phyloP scores from a whole-genome alignment of 352 stramenopile genomes.

The Globisporangium ultimum region DNA sequence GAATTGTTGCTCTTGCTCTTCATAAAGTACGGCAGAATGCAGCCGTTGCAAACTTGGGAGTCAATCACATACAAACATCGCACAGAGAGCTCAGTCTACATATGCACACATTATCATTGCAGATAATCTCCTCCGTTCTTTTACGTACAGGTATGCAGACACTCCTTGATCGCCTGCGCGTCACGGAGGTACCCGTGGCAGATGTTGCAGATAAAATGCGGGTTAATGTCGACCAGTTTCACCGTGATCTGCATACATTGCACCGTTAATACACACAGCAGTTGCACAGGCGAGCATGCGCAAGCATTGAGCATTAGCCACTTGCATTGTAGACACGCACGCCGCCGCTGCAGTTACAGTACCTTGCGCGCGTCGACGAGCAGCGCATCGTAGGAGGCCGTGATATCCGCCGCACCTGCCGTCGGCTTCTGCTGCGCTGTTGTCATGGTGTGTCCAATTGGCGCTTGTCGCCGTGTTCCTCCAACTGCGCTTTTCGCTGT shows the following conservation, averaged over 20 bases:
- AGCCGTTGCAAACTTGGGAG: conserved; percentile 56
- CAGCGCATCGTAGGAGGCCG: conserved; percentile 22
- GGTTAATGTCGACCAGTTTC: conserved; percentile 41
- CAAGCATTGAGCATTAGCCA: too few relatives aligned
- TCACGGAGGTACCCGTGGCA: conserved; percentile 71
- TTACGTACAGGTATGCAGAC: conserved; percentile 68
- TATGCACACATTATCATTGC: too few relatives aligned
- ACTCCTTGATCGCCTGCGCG: conserved; percentile 75
- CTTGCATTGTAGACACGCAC: background rate
- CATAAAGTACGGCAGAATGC: conserved; percentile 45
- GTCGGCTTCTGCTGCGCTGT: background rate
- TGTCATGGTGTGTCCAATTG: background rate
- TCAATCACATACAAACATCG: background rate
- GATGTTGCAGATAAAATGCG: conserved; percentile 60
- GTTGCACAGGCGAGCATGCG: background rate
- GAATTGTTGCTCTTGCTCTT: conserved; percentile 22
- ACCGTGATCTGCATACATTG: conserved; percentile 32
- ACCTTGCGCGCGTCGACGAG: conserved; percentile 42
- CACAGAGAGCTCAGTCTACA: background rate
- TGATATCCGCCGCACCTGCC: background rate
- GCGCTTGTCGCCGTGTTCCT: background rate
- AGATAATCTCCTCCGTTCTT: background rate
- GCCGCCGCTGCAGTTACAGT: background rate
- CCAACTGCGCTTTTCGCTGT: background rate
- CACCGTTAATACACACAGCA: background rate